Conservation (phyloP, 1,139 yeast genomes). For the Protomyces inundatus region DNA sequence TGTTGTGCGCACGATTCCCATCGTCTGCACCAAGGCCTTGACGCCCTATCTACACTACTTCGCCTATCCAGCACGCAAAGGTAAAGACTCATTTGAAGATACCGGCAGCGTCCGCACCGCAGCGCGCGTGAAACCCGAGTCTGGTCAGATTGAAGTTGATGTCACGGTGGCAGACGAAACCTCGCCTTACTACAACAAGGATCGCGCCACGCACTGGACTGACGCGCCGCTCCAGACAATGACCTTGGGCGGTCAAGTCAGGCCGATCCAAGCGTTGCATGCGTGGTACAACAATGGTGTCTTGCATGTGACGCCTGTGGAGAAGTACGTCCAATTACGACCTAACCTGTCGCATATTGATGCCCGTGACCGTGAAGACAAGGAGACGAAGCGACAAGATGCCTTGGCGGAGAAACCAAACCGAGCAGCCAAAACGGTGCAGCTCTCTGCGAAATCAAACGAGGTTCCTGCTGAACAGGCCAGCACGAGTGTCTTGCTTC, state of each 20-base stretch:
- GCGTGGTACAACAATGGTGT: conserved; percentile 2
- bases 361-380: conserved; percentile 34
- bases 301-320: conserved; percentile 61
- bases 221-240: conserved; percentile 9
- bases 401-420: conserved; percentile 29
- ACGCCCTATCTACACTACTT: conserved; percentile 44
- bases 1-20: conserved; percentile 67
- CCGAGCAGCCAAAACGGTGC: conserved; percentile 23
- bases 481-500: conserved; percentile 35
- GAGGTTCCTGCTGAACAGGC: conserved; percentile 3
- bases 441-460: conserved; percentile 25
- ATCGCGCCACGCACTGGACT: conserved; percentile 23
- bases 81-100: conserved; percentile 45
- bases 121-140: conserved; percentile 57
- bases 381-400: conserved; percentile 23
- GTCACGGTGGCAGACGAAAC: conserved; percentile 60
- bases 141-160: conserved; percentile 61
- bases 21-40: conserved; percentile 44
- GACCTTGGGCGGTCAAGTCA: conserved; percentile 13
- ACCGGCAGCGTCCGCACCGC: conserved; percentile 43
- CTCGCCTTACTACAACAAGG: conserved; percentile 45
- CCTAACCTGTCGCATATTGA: conserved; percentile 73
- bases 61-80: conserved; percentile 73
- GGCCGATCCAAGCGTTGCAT: neutral
- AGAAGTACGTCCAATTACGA: conserved; percentile 68